Percentiles rank a stretch among this genome's conserved stretches.
Conservation (phyloP, 2,329 filamentous ascomycete genomes). For the Monilinia polystroma region DNA sequence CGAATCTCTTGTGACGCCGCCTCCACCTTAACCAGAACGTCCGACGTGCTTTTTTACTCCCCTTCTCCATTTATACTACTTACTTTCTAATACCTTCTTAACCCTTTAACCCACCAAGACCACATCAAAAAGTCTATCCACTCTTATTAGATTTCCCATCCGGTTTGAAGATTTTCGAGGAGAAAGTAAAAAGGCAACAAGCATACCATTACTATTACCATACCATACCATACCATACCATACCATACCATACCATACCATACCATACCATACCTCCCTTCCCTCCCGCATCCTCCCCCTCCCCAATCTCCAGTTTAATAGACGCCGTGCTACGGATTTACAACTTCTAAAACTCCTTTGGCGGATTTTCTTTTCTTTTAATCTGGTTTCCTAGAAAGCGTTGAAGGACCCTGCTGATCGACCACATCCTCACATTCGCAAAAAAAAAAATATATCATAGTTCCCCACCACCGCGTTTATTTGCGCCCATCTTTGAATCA, state of each 20-base stretch:
- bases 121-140: constrained; percentile 4
- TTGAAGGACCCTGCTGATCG: constrained; percentile 23
- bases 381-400: constrained; percentile 8
- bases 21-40: constrained; percentile 15
- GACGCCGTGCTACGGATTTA: constrained; percentile 20
- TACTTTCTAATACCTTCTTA: background rate
- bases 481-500: constrained; percentile 21
- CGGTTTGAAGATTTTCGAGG: constrained; percentile 5
- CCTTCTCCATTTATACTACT: too few species aligned
- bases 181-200: constrained; percentile 18
- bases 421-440: constrained; percentile 12
- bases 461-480: constrained; percentile 25
- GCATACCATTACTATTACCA: background rate
- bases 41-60: constrained; percentile 1
- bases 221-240: background rate
- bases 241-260: background rate
- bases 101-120: background rate
- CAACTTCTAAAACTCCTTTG: constrained; percentile 8
- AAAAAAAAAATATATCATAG: constrained; percentile 17
- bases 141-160: constrained; percentile 11
- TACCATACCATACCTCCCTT: background rate
- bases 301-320: constrained; percentile 24
- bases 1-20: constrained; percentile 9
- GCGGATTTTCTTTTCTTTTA: constrained; percentile 13
- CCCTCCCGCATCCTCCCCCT: constrained; percentile 14